These are phyloP conservation scores for Didymella segeticola DNA, from an alignment of 2,329 filamentous ascomycete genomes.

Conservation along the genomic window DNA sequence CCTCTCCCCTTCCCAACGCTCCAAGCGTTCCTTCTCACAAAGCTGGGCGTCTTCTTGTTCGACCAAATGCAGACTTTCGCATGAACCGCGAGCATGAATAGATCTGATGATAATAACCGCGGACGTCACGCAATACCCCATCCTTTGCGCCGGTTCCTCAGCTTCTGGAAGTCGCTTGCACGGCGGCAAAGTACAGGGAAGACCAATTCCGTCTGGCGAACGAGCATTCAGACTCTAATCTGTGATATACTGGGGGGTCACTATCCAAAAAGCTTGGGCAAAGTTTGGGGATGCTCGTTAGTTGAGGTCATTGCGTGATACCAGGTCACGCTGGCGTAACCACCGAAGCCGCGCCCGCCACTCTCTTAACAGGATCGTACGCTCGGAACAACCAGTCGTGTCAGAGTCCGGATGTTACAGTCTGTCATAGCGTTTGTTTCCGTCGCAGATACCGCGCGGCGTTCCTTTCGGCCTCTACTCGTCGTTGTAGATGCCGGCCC, in stretches of 20 bases:
- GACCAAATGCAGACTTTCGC: background rate
- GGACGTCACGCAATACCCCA: too few species aligned
- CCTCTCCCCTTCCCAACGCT: background rate
- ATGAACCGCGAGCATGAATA: background rate
- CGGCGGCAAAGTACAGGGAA: background rate
- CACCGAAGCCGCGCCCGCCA: background rate
- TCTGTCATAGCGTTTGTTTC: background rate
- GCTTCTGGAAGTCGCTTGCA: too few species aligned
- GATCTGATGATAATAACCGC: background rate
- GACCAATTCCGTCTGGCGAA: too few species aligned
- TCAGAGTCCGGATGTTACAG: background rate
- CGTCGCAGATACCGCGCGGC: background rate
- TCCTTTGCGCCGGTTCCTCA: too few species aligned
- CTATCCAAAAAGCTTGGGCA: background rate
- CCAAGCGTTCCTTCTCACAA: background rate
- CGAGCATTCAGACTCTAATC: too few species aligned
- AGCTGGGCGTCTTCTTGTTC: background rate
- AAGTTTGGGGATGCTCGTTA: background rate
- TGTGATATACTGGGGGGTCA: background rate
- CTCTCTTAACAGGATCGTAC: background rate
- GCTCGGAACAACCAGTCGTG: background rate
- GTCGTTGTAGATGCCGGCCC: background rate
- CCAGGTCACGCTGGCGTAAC: slow-evolving; percentile 11
- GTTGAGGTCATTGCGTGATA: slow-evolving; percentile 13
- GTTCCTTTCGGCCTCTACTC: background rate